phyloP scores from a whole-genome alignment of 2,329 filamentous ascomycete species.

The Aspergillus aculeatinus region DNA sequence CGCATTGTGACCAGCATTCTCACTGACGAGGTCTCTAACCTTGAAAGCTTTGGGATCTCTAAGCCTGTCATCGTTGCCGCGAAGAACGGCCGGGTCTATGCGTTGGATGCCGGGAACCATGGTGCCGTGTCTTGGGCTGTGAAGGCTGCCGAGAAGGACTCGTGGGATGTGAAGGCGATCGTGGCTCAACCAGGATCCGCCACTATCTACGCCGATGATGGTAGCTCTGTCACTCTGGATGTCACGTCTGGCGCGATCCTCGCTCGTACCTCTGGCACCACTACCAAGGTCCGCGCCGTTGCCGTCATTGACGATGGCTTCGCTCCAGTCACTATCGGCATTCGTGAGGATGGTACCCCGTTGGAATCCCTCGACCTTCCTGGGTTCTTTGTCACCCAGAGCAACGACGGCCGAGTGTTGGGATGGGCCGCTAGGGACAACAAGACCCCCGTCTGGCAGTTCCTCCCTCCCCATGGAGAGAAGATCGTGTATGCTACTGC shows the following conservation, averaged over 20 bases:
- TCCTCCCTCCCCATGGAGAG: conserved; percentile 65
- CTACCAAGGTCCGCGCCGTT: conserved; percentile 32
- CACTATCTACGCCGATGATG: conserved; percentile 59
- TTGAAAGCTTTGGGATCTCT: conserved; percentile 75
- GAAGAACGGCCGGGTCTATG: conserved; percentile 73
- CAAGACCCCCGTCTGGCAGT: conserved; percentile 65
- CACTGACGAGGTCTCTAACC: conserved; percentile 52
- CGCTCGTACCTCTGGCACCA: conserved; percentile 27
- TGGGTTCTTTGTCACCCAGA: conserved; percentile 43
- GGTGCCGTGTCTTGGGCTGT: conserved; percentile 75
- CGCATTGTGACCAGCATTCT: conserved; percentile 66
- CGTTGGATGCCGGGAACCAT: conserved; percentile 71
- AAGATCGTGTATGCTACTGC: conserved; percentile 67
- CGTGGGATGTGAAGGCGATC: conserved; percentile 69
- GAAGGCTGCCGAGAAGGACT: conserved; percentile 60
- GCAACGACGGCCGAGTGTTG: conserved; percentile 41
- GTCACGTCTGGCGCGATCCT: conserved; percentile 45
- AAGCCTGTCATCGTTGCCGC: conserved; percentile 82
- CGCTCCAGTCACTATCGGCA: conserved; percentile 29
- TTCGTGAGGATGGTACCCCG: conserved; percentile 38
- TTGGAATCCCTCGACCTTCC: conserved; percentile 31
- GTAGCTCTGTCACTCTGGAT: conserved; percentile 59
- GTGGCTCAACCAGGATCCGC: conserved; percentile 61
- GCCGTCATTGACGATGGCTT: conserved; percentile 29
- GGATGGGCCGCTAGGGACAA: conserved; percentile 44